Percentiles rank a stretch among this genome's conserved stretches.
Conservation (phyloP, 192 early-diverging fungal species). For the Coemansia sp. region DNA sequence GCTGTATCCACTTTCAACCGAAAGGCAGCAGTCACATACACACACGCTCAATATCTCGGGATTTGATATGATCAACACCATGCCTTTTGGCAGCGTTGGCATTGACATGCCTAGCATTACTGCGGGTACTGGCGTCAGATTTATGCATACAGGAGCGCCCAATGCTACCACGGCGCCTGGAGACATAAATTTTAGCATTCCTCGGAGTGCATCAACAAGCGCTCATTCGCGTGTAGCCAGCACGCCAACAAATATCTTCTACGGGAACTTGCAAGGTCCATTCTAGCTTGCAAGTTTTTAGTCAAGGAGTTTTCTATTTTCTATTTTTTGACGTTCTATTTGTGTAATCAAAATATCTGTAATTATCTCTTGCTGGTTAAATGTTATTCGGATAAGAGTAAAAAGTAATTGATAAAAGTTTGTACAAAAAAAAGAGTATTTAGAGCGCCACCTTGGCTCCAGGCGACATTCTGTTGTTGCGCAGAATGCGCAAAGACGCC, state of each 20-base stretch:
- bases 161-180: not conserved
- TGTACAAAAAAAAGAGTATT: constrained; percentile 17
- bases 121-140: not conserved
- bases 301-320: not conserved
- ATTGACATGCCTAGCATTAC: not conserved
- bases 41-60: constrained; percentile 2
- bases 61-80: constrained; percentile 3
- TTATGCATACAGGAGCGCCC: not conserved
- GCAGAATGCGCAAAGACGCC: constrained; percentile 37
- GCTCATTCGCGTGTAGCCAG: constrained; percentile 4
- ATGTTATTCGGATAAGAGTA: no score
- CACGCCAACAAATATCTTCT: constrained; percentile 10
- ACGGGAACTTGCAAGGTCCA: not conserved
- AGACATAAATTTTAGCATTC: not conserved
- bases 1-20: not conserved
- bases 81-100: constrained; percentile 5
- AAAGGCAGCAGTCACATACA: not conserved
- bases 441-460: constrained; percentile 23
- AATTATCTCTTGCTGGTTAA: not conserved
- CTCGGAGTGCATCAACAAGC: not conserved
- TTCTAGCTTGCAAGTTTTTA: not conserved
- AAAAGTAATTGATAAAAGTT: not conserved
- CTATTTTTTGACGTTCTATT: constrained; percentile 5
- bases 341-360: not conserved
- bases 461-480: constrained; percentile 47